These are phyloP conservation scores for Coelastrella sp. DNA, from an alignment of 139 green algal genomes.

Conservation along the genomic window DNA sequence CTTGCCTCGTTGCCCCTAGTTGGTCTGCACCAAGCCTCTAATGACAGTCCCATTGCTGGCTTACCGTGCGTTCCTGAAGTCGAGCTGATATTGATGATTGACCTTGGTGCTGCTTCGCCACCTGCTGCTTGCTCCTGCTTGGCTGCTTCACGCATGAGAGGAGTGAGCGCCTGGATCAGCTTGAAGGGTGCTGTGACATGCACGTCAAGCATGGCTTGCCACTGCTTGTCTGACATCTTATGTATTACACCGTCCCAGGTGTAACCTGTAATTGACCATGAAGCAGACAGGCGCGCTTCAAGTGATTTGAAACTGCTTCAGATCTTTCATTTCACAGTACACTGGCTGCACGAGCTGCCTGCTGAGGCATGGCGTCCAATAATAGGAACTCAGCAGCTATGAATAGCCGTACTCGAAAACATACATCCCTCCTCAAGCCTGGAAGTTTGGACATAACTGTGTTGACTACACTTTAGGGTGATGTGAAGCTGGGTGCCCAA, in stretches of 20 bases:
- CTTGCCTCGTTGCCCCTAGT: not conserved
- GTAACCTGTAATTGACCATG: conserved; percentile 59
- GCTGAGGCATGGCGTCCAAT: no score
- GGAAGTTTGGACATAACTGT: no score
- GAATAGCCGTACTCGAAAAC: no score
- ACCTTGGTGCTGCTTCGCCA: conserved; percentile 60
- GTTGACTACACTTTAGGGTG: no score
- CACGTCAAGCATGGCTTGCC: conserved; percentile 70
- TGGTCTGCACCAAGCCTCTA: no score
- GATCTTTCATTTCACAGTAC: no score
- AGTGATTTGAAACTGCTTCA: not conserved
- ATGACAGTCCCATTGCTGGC: no score
- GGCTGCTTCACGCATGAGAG: conserved; percentile 47
- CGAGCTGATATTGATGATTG: conserved; percentile 89
- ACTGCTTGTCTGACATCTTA: conserved; percentile 85
- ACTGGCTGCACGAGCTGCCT: no score
- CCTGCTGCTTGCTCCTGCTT: conserved; percentile 55
- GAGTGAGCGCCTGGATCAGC: conserved; percentile 10
- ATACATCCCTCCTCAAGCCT: no score
- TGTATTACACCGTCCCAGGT: conserved; percentile 92
- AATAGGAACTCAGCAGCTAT: no score
- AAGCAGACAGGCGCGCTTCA: not conserved
- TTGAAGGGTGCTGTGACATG: conserved; percentile 68
- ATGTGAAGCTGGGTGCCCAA: no score
- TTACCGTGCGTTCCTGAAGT: conserved; percentile 82